Evolutionary conservation across 2,329 filamentous ascomycete species (phyloP).

Genomic region (Fusarium gaditjirri): DNA sequence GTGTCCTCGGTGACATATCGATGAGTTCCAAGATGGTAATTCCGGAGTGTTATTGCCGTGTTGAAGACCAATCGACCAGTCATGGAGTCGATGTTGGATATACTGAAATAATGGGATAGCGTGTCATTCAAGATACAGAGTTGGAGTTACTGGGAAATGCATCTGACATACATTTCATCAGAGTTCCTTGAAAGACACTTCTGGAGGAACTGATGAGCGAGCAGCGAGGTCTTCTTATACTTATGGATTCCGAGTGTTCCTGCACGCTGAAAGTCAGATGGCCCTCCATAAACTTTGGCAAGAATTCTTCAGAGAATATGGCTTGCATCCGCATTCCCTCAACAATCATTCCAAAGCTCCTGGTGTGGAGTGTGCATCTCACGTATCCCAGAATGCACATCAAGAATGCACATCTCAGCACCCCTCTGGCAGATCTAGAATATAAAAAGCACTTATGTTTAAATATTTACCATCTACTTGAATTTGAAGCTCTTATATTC

Average conservation of each 20-base stretch:
- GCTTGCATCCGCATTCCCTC: slow-evolving; percentile 39
- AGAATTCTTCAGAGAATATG: slow-evolving; percentile 38
- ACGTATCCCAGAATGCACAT: slow-evolving; percentile 24
- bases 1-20: not conserved
- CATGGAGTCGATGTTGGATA: not conserved
- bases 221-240: slow-evolving; percentile 28
- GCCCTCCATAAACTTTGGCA: slow-evolving; percentile 31
- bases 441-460: not conserved
- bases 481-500: not conserved
- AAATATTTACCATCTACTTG: not conserved
- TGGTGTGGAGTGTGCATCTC: slow-evolving; percentile 35
- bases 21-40: slow-evolving; percentile 3
- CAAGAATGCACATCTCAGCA: slow-evolving; percentile 27
- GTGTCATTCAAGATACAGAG: not conserved
- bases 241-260: not conserved
- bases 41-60: not conserved
- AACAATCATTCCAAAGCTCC: slow-evolving; percentile 31
- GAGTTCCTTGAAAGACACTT: not conserved
- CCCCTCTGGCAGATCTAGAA: slow-evolving; percentile 8
- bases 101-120: not conserved
- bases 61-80: not conserved
- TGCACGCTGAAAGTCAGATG: slow-evolving; percentile 20
- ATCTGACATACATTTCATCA: too few species aligned
- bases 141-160: not conserved
- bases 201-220: not conserved